Base-by-base conservation (phyloP, 78 protist species). In the Dictyostelium purpureum region DNA sequence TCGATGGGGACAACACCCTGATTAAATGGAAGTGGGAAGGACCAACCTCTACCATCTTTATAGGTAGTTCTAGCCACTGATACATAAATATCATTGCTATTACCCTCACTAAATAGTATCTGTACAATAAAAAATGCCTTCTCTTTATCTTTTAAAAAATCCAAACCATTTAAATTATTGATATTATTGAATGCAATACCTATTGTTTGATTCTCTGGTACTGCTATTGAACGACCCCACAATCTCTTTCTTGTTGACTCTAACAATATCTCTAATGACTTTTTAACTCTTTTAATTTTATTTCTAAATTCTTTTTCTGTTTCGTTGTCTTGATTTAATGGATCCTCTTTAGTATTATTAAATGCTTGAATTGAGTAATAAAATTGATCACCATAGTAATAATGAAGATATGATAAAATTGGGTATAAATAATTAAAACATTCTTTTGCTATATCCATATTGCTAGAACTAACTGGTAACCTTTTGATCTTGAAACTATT, bases 21-120 rank as follows among this genome's bases (percentile, higher is more conserved):
- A 12, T 28, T n/a, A n/a, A 40, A 70, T 16, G 92, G 92, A 11
- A 85, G 38, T 38, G 92, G 92, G 14, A 45, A 42, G 3, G 70
- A 19, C 92, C 92, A 85, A 37, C 90, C 90, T 42, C n/a, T 69
- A 1, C 35, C 37, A 18, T 85, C 35, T 40, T 5, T 21, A n/a
- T 42, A 76, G 21, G 6, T 73, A 4, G 51, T 2, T 28, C 6
- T 37, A 26, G 24, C 38, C 18, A 73, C 21, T 5, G 83, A 85
- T 19, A 85, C 11, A 73, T 73, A 85, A 3, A 73, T 10, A 33
- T 24, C 33, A 63, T 63, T 31, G 0, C 43, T 63, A 24, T 85
- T 47, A 3, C 21, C 2, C 12, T 47, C 4, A 9, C 19, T 52
- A 6, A 70, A 52, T 6, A 47, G 42, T n/a, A 82, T 31, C 43